These are phyloP conservation scores for Gaeumannomyces sp. DNA, from an alignment of 2,329 filamentous ascomycete species.

Conservation along the genomic window DNA sequence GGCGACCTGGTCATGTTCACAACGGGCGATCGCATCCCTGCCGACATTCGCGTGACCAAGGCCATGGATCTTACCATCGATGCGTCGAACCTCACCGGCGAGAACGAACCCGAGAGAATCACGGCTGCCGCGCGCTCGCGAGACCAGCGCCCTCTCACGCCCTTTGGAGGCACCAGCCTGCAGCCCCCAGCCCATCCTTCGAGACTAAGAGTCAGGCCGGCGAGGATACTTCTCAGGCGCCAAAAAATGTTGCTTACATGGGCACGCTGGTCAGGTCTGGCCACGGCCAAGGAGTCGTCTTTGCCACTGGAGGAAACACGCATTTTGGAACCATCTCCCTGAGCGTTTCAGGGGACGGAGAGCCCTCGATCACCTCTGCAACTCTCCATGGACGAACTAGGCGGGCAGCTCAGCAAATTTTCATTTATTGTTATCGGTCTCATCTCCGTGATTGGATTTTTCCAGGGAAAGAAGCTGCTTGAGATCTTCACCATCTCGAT, in stretches of 20 bases:
- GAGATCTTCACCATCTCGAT: conserved; percentile 98
- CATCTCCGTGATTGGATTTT: conserved; percentile 83
- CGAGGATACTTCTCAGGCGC: conserved; percentile 64
- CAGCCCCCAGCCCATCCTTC: conserved; percentile 29
- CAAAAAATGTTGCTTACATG: conserved; percentile 96
- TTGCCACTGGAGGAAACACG: conserved; percentile 86
- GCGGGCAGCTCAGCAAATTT: conserved; percentile 92
- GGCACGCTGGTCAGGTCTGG: conserved; percentile 92
- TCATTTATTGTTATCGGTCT: conserved; percentile 92
- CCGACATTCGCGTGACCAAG: conserved; percentile 89
- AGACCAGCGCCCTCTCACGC: conserved; percentile 20
- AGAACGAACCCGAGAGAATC: conserved; percentile 88
- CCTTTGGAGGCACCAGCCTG: conserved; percentile 19
- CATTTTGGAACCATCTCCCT: conserved; percentile 96
- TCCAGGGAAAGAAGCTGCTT: conserved; percentile 81
- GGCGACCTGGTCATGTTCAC: conserved; percentile 92
- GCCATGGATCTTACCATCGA: conserved; percentile 89
- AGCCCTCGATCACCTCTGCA: conserved; percentile 91
- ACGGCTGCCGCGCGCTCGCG: conserved; percentile 52
- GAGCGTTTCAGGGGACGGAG: conserved; percentile 88
- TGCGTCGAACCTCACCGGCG: conserved; percentile 92
- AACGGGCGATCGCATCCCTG: conserved; percentile 92
- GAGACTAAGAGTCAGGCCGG: conserved; percentile 53
- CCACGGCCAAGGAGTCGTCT: conserved; percentile 93
- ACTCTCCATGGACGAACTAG: conserved; percentile 94